phyloP scores from a whole-genome alignment of 768 basidiomycete species.

The Lepiota venenata region DNA sequence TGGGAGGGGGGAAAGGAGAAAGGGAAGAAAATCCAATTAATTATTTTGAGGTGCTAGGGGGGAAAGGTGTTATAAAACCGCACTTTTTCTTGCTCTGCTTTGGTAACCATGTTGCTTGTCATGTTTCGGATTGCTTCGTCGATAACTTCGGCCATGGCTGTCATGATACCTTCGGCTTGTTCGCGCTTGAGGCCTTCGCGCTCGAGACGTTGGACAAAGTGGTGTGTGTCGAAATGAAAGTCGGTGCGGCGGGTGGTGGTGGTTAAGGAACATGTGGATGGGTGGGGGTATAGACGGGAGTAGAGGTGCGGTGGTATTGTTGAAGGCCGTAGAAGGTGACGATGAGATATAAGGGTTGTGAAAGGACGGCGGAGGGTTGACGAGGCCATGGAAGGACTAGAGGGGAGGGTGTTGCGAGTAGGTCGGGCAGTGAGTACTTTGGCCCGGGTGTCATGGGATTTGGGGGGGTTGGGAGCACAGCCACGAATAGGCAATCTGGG shows the following conservation, averaged over 20 bases:
- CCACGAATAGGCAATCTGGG: constrained; percentile 5
- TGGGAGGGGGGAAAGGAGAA: constrained; percentile 21
- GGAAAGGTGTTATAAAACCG: constrained; percentile 11
- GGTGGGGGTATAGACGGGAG: neutral
- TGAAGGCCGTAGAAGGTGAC: constrained; percentile 1
- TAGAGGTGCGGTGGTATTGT: neutral
- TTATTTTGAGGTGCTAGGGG: neutral
- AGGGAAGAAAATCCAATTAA: neutral
- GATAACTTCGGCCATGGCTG: constrained; percentile 94
- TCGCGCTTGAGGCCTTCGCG: constrained; percentile 84
- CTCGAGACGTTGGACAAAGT: constrained; percentile 89
- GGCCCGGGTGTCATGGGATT: no score
- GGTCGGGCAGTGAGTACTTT: neutral
- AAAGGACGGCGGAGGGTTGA: neutral
- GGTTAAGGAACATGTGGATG: constrained; percentile 25
- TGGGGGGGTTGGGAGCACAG: neutral
- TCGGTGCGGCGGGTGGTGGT: constrained; percentile 27
- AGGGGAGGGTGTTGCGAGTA: neutral
- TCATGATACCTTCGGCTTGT: constrained; percentile 97
- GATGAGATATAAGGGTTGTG: neutral
- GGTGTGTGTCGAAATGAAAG: constrained; percentile 95
- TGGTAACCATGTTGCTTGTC: constrained; percentile 94
- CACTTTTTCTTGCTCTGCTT: constrained; percentile 95
- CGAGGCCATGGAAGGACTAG: constrained; percentile 8
- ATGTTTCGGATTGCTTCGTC: constrained; percentile 96